phyloP scores from a whole-genome alignment of 2,329 filamentous ascomycete species.

The Cordyceps fumosorosea region DNA sequence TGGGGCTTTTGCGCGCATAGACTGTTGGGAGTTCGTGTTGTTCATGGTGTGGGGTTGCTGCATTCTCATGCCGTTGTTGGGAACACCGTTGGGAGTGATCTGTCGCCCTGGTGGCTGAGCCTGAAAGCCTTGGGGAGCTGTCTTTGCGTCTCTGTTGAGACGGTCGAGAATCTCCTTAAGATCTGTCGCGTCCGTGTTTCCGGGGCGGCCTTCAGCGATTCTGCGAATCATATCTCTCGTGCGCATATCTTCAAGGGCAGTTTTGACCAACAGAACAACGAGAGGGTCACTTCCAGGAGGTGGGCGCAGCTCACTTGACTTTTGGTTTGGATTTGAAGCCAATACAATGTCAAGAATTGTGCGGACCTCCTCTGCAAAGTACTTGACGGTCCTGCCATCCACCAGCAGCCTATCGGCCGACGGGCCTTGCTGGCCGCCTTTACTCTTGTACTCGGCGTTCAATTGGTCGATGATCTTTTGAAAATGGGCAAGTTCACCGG shows the following conservation, averaged over 20 bases:
- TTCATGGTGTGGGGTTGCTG: slow-evolving; percentile 13
- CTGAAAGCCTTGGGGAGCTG: slow-evolving; percentile 24
- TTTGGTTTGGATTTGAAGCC: slow-evolving; percentile 52
- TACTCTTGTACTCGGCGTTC: slow-evolving; percentile 52
- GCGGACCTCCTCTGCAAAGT: slow-evolving; percentile 52
- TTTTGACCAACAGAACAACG: slow-evolving; percentile 50
- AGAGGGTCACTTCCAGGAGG: slow-evolving; percentile 49
- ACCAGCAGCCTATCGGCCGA: slow-evolving; percentile 50
- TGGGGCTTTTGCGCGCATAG: slow-evolving; percentile 54
- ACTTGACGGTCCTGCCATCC: slow-evolving; percentile 50
- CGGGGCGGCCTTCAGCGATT: slow-evolving; percentile 45
- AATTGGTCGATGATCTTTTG: slow-evolving; percentile 77
- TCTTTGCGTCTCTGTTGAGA: slow-evolving; percentile 37
- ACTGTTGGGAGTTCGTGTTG: slow-evolving; percentile 38
- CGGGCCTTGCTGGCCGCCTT: slow-evolving; percentile 43
- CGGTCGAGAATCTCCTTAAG: slow-evolving; percentile 47
- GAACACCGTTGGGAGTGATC: slow-evolving; percentile 24
- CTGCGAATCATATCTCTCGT: slow-evolving; percentile 46
- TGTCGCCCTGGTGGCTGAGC: slow-evolving; percentile 20
- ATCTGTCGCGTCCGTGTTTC: slow-evolving; percentile 46
- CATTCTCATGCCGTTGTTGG: slow-evolving; percentile 22
- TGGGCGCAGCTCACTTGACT: slow-evolving; percentile 44
- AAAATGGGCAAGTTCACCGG: slow-evolving; percentile 66
- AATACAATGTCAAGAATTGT: slow-evolving; percentile 53
- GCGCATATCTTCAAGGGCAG: slow-evolving; percentile 45